Base-by-base conservation (phyloP, 495 filamentous ascomycete species). In the Aspergillus nidulans region DNA sequence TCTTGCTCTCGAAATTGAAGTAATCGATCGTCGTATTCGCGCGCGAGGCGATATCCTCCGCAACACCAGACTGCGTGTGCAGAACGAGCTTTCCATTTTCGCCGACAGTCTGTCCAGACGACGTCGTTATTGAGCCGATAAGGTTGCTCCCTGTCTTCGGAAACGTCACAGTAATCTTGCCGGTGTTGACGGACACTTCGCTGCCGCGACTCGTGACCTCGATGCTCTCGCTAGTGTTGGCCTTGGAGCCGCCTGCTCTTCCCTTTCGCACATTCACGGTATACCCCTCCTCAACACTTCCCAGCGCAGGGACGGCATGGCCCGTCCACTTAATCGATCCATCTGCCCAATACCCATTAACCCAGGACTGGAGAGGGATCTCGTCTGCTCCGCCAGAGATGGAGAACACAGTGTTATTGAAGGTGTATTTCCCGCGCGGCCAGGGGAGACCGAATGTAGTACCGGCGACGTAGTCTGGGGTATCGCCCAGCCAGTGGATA, bases 301-400 rank as follows among this genome's bases (percentile, higher is more conserved):
- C 54, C 4, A 59, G 51, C 24, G 52, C 24, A 8, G 64, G 58
- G 25, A 78, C 50, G 13, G 75, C 72, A 52, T 77, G 73, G 0
- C 68, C 72, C 2, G 71, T 74, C 75, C 75, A 78, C 64, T 78
- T 78, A 39, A 76, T 66, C 6, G 72, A 72, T 24, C 67, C 71
- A 56, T 78, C 75, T 8, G 67, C 64, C 75, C 75, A 78, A 49
- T 71, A 71, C 1, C 67, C 72, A 1, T 65, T 75, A 7, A 69
- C 60, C 73, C 75, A 76, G 2, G 72, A 73, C 49, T 76, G 67
- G 7, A 76, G 54, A 5, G 59, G 58, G 23, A 74, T 59, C 19
- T 61, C 42, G 23, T 57, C 30, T 2, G 6, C 34, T 2, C 58
- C 23, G 6, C n/a, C 18, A 7, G 54, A 23, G 20, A 69, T 66